phyloP scores from a whole-genome alignment of 805 yeast genomes.

The Pichia gijzeniarum region DNA sequence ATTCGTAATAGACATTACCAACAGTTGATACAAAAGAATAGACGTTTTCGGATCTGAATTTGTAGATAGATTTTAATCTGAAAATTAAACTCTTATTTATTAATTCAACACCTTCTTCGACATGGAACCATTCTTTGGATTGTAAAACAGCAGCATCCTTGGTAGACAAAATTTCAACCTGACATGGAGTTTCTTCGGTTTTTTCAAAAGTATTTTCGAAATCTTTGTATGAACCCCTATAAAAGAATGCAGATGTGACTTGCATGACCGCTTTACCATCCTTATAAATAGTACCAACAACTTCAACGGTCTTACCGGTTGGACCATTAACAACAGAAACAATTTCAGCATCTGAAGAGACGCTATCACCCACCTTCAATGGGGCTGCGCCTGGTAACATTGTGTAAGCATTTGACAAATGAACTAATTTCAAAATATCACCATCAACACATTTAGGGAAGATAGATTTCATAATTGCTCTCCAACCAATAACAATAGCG shows the following conservation, averaged over 20 bases:
- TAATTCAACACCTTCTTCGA: conserved; percentile 64
- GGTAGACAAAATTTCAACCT: conserved; percentile 61
- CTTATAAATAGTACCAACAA: conserved; percentile 79
- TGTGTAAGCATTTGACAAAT: conserved; percentile 88
- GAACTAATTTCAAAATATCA: conserved; percentile 89
- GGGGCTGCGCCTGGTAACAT: conserved; percentile 91
- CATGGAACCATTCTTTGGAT: conserved; percentile 97
- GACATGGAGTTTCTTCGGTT: conserved; percentile 79
- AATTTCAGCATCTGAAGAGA: conserved; percentile 75
- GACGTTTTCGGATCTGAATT: conserved; percentile 69
- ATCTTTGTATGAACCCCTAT: conserved; percentile 87
- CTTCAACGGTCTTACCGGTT: conserved; percentile 94
- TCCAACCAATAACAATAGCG: conserved; percentile 98
- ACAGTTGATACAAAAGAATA: conserved; percentile 74
- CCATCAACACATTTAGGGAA: conserved; percentile 97
- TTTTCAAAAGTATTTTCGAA: conserved; percentile 90
- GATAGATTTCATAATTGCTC: conserved; percentile 94
- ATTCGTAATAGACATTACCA: conserved; percentile 81
- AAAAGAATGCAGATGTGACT: conserved; percentile 90
- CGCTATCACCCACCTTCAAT: conserved; percentile 80
- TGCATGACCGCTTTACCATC: conserved; percentile 81
- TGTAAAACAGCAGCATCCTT: conserved; percentile 90
- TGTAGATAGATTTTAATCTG: conserved; percentile 79
- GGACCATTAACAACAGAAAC: conserved; percentile 86
- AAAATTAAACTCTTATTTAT: conserved; percentile 77